A percentile compares a stretch with the other conserved stretches of the same genome.
Evolutionary conservation across 164 flowering plant species (phyloP).

Genomic region (Euptelea pleiosperma): DNA sequence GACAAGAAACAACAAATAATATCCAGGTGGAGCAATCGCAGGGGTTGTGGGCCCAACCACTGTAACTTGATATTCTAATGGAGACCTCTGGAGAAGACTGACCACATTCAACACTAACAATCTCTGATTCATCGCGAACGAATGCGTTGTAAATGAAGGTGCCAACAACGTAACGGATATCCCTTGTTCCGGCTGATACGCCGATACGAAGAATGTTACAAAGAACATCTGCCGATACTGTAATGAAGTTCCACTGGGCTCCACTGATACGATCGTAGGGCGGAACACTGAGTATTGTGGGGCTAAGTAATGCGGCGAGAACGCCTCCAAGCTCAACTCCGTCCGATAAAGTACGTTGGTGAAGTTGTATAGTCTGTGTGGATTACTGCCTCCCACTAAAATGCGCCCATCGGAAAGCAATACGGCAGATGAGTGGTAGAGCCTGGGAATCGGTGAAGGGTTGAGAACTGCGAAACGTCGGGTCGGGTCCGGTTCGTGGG

Average conservation of each 20-base stretch:
- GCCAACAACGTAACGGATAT: conserved; percentile 47
- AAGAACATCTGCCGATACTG: conserved; percentile 37
- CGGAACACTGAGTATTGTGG: conserved; percentile 20
- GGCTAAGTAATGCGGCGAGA: conserved; percentile 52
- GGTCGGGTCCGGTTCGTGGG: conserved; percentile 25
- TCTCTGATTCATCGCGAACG: conserved; percentile 76
- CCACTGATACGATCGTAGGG: conserved; percentile 47
- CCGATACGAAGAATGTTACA: conserved; percentile 31
- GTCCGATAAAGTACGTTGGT: conserved; percentile 51
- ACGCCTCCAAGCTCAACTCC: conserved; percentile 75
- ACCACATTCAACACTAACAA: conserved; percentile 38
- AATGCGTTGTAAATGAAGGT: conserved; percentile 81
- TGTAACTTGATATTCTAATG: conserved; percentile 29
- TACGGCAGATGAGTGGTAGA: conserved; percentile 81
- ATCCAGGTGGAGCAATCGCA: conserved; percentile 75
- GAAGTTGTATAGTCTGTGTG: conserved; percentile 62
- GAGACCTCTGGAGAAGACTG: conserved; percentile 23
- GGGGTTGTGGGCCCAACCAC: conserved; percentile 48
- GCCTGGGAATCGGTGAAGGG: conserved; percentile 47
- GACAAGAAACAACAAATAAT: conserved; percentile 74
- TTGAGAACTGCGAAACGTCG: conserved; percentile 43
- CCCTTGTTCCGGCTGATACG: conserved; percentile 12
- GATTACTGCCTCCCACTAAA: conserved; percentile 91
- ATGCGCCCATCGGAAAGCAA: conserved; percentile 71
- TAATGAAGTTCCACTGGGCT: conserved; percentile 12